Base-by-base conservation (phyloP, 108 stramenopile species). In the Fistulifera solaris region DNA sequence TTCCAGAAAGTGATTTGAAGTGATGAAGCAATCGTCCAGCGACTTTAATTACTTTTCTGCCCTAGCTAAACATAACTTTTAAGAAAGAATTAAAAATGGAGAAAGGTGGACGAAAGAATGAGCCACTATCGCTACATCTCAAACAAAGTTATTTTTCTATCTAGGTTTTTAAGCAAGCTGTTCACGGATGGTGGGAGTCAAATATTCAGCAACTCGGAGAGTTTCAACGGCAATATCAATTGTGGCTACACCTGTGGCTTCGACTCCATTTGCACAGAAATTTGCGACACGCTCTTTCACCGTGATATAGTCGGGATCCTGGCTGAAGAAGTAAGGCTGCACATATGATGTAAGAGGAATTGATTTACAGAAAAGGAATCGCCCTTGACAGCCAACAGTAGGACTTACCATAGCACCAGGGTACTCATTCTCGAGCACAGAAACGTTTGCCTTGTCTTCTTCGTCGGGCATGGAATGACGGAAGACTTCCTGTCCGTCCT, bases 381-480 rank as follows among this genome's bases (percentile, higher is more conserved):
- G 14, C 40, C 40, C 3, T 45, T 22, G 4, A 45, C 3, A 45
- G 2, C 31, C 19, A 2, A 21, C 44, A 22, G 4, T 21, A 22
- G 4, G 23, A 50, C 49, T 50, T 22, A 50, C 49, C 88, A 94
- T 88, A 56, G 85, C 84, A 46, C 70, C 73, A n/a, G 93, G 93
- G 72, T 88, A 86, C 54, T 84, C 61, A 4, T 59, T 74, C 59
- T 82, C 54, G 39, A 87, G 55, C 46, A 56, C 58, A 48, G 69
- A 21, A 39, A 94, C 88, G n/a, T 61, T 57, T 10, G 23, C 66
- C 80, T 84, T 83, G 63, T 88, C 89, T 46, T 87, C 93, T 7
- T 88, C 88, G 63, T 88, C 88, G 47, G 93, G 89, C 87, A 89
- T 91, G 74, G 66, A 86, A 40, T 86, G 82, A 52, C 85, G 78